Percentiles rank a stretch among this genome's conserved stretches.
Evolutionary conservation across 768 basidiomycete genomes (phyloP).

Genomic region (Lenzites betulinus): DNA sequence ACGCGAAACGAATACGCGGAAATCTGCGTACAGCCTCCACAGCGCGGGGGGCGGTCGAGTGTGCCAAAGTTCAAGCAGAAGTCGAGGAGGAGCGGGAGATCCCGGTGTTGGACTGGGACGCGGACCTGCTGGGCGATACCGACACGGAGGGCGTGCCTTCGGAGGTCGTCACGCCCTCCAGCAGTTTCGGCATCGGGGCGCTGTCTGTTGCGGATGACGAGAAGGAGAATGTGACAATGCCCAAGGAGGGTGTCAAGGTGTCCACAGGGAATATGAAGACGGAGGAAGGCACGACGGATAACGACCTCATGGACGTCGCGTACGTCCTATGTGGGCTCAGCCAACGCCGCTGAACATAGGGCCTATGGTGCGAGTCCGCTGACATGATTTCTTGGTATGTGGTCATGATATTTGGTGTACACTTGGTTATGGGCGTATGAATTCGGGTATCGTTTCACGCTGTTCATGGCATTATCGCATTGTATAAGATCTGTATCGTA

Average conservation of each 20-base stretch:
- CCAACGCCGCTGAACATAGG: conserved; percentile 21
- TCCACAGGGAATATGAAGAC: conserved; percentile 33
- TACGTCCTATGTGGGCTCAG: conserved; percentile 63
- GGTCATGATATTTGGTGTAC: background rate
- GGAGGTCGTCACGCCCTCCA: conserved; percentile 24
- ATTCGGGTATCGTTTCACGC: background rate
- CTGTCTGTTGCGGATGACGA: conserved; percentile 8
- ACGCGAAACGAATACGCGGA: background rate
- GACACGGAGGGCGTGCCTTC: conserved; percentile 16
- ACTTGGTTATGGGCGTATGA: background rate
- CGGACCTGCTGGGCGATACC: conserved; percentile 10
- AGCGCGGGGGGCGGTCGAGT: conserved; percentile 29
- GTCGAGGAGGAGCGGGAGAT: conserved; percentile 56
- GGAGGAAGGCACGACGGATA: conserved; percentile 45
- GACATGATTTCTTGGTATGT: background rate
- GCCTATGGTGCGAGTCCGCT: background rate
- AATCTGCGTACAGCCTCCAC: too few species aligned
- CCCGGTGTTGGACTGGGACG: conserved; percentile 53
- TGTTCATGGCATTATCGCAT: conserved; percentile 18
- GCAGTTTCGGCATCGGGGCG: conserved; percentile 49
- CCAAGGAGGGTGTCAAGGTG: conserved; percentile 18
- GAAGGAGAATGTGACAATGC: background rate
- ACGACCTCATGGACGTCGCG: conserved; percentile 72
- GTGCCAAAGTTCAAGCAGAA: conserved; percentile 49
- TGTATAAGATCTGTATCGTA: conserved; percentile 20